phyloP scores from a whole-genome alignment of 2,329 filamentous ascomycete genomes.

The Cercospora sp. region DNA sequence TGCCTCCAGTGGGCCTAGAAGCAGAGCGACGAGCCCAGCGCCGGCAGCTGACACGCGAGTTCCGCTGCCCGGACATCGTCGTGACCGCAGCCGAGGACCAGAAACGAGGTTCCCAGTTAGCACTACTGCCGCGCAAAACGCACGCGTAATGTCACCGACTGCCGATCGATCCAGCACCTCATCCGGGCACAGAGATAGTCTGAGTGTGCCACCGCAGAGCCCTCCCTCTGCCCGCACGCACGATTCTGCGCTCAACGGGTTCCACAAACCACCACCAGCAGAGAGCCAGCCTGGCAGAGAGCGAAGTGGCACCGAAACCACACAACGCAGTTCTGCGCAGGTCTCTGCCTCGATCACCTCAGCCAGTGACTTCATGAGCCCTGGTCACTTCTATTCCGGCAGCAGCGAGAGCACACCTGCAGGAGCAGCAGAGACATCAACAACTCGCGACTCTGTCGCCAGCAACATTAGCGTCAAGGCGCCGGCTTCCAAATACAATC shows the following conservation, averaged over 20 bases:
- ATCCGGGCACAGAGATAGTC: slow-evolving; percentile 58
- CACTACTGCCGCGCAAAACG: slow-evolving; percentile 50
- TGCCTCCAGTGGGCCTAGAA: slow-evolving; percentile 29
- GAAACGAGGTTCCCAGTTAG: slow-evolving; percentile 77
- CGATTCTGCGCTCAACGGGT: slow-evolving; percentile 30
- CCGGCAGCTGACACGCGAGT: slow-evolving; percentile 38
- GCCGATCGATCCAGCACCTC: slow-evolving; percentile 23
- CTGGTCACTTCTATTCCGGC: slow-evolving; percentile 32
- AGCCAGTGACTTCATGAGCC: slow-evolving; percentile 31
- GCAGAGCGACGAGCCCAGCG: slow-evolving; percentile 51
- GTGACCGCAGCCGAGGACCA: slow-evolving; percentile 70
- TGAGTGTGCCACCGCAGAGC: slow-evolving; percentile 77
- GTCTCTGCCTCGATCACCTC: slow-evolving; percentile 35
- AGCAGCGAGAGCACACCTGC: slow-evolving; percentile 29
- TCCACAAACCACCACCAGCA: slow-evolving; percentile 37
- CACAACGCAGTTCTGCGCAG: slow-evolving; percentile 27
- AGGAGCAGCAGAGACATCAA: slow-evolving; percentile 10
- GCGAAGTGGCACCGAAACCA: slow-evolving; percentile 27
- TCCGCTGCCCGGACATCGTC: slow-evolving; percentile 58
- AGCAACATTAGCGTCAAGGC: slow-evolving; percentile 21
- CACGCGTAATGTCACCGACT: slow-evolving; percentile 45
- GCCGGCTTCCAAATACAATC: slow-evolving; percentile 19
- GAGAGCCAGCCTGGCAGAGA: slow-evolving; percentile 26
- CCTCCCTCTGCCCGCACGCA: slow-evolving; percentile 37
- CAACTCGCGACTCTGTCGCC: slow-evolving; percentile 10